Evolutionary conservation across 1,139 yeast species (phyloP), one percentile per base, ranked within the genome.

Genomic region (Yamadazyma siamensis): DNA sequence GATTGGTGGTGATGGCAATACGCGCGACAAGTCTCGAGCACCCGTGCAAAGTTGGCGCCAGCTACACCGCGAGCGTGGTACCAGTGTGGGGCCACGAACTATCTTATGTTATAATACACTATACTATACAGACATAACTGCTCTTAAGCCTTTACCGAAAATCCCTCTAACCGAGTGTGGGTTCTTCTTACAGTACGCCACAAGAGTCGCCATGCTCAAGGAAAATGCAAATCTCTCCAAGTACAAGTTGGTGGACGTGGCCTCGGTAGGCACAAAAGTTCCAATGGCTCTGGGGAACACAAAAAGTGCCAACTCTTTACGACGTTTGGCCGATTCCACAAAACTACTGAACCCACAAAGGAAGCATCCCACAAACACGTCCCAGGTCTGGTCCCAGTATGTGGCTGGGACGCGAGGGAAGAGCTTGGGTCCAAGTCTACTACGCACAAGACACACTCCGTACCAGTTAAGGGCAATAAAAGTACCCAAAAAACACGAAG

Each of bases 261-360:
- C 48, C 14, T 54, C 58, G 7, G 55, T 30, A 5, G 62, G 54
- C 6, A 61, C 50, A 22, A 61, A 36, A 9, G 67, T 60, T 6
- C 66, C 67, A 35, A 61, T 43, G 5, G 62, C 68, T 28, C 64
- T 38, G 3, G 68, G 68, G 4, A 65, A 63, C 15, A 61, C 67
- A 37, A 61, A 61, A 27, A 61, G 47, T 0, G 67, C 67, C 54
- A 61, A 59, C 40, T 61, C 68, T 40, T 61, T 61, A 27, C 68
- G 52, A 25, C 68, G 47, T 32, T 49, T 59, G 6, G 59, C 49
- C 2, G 54, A 45, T 29, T 61, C 68, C 12, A 61, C 45, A 32
- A 60, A 56, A 15, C 61, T 48, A 27, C 65, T 56, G 33, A 59
- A 54, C 10, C 68, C 68, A 38, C 64, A 59, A 21, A 49, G 41